phyloP scores from a whole-genome alignment of 2,329 filamentous ascomycete genomes.

The Exophiala alcalophila region DNA sequence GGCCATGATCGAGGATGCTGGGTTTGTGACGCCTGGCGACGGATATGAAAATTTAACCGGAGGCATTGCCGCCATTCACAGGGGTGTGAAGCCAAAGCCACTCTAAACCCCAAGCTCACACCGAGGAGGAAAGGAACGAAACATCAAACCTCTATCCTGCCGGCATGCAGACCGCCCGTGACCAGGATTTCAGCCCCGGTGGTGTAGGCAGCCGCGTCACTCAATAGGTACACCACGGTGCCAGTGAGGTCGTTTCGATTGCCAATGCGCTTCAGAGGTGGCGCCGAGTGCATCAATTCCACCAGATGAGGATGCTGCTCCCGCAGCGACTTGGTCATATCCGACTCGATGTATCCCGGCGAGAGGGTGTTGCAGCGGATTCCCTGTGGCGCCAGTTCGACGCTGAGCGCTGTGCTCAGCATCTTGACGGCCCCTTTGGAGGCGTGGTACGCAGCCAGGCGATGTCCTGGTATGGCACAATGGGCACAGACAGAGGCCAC shows the following conservation, averaged over 20 bases:
- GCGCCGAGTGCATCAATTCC: conserved; percentile 13
- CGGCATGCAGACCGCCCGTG: conserved; percentile 40
- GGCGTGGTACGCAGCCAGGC: conserved; percentile 39
- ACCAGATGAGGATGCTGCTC: conserved; percentile 26
- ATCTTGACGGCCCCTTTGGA: conserved; percentile 31
- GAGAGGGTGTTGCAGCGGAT: conserved; percentile 42
- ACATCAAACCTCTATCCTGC: too few relatives aligned
- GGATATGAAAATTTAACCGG: conserved; percentile 89
- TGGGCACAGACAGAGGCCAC: conserved; percentile 34
- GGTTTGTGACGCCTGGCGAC: conserved; percentile 73
- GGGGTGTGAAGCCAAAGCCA: conserved; percentile 91
- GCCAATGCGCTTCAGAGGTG: conserved; percentile 32
- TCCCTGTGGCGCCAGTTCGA: conserved; percentile 39
- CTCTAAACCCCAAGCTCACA: too few relatives aligned
- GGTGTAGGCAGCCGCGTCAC: conserved; percentile 43
- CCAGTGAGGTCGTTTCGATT: conserved; percentile 41
- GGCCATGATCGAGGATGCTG: conserved; percentile 67
- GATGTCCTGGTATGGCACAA: conserved; percentile 39
- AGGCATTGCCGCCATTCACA: conserved; percentile 93
- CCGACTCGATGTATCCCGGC: conserved; percentile 38
- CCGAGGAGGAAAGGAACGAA: too few relatives aligned
- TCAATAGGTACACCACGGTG: conserved; percentile 43
- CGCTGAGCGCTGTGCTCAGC: conserved; percentile 32
- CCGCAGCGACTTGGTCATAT: conserved; percentile 35
- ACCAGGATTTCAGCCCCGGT: conserved; percentile 39